Percentiles rank a stretch among this genome's conserved stretches.
Evolutionary conservation across 352 stramenopile species (phyloP).

Genomic region (Plasmopara muralis): DNA sequence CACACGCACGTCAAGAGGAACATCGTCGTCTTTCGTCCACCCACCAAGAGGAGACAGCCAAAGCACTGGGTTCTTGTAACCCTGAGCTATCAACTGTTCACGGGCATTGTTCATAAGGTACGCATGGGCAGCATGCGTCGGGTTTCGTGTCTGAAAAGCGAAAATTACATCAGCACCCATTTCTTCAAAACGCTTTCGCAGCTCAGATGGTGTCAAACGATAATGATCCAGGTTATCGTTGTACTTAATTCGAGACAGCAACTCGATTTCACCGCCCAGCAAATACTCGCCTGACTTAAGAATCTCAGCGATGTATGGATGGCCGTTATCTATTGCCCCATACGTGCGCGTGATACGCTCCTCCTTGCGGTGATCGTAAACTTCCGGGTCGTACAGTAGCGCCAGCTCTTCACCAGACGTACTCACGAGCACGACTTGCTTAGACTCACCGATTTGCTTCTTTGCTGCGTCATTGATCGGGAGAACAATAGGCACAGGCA

Average conservation of each 20-base stretch:
- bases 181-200: constrained; percentile 91
- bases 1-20: constrained; percentile 96
- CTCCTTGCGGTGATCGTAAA: constrained; percentile 96
- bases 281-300: constrained; percentile 92
- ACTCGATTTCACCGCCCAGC: constrained; percentile 93
- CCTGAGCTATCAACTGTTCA: constrained; percentile 88
- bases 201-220: constrained; percentile 90
- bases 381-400: constrained; percentile 91
- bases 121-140: constrained; percentile 95
- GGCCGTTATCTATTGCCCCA: constrained; percentile 92
- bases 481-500: constrained; percentile 97
- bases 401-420: constrained; percentile 92
- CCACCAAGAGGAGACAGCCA: constrained; percentile 96
- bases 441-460: constrained; percentile 68
- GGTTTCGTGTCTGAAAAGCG: constrained; percentile 97
- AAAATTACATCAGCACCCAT: constrained; percentile 96
- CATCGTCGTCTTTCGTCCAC: constrained; percentile 98
- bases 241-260: constrained; percentile 94
- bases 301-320: constrained; percentile 97
- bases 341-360: constrained; percentile 97
- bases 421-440: constrained; percentile 89
- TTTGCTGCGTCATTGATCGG: constrained; percentile 92
- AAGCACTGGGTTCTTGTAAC: constrained; percentile 95
- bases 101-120: constrained; percentile 97
- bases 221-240: constrained; percentile 97